Evolutionary conservation across 2,329 filamentous ascomycete genomes (phyloP), one percentile per base, ranked within the genome.

Genomic region (Tolypocladium ophioglossoides): DNA sequence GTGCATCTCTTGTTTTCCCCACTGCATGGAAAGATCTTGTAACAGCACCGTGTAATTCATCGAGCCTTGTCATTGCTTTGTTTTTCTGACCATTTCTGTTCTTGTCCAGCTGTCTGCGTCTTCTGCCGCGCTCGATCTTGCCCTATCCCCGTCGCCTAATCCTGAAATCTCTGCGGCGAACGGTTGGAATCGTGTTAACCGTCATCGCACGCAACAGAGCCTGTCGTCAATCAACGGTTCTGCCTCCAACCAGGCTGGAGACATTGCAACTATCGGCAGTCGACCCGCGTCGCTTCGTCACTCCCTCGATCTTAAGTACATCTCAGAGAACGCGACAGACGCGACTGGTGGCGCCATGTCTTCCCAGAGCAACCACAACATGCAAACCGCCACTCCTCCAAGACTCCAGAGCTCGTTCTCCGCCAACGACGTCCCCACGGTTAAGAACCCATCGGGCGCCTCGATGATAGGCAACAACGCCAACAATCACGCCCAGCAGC

Each of bases 401-500:
- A 49, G 89, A 74, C 71, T 96, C 55, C 88, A 91, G 70, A 85
- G 87, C 47, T 96, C 92, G 0, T 96, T 89, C 73, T 96, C 94
- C 11, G 84, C 89, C 53, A 94, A 87, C 69, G 91, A 97, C 64
- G 78, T 96, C 22, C 88, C 91, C 5, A 95, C 91, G 9, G 76
- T 91, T 64, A 95, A 94, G 79, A 86, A 78, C 60, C 76, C 80
- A 53, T 78, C 80, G 53, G 77, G 73, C 50, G 70, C 78, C 50
- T 64, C 66, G 37, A 65, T 69, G 54, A 65, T 72, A 53, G 68
- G 68, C 37, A 66, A 67, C 63, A 79, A 75, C 57, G 72, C 76
- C 56, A 82, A 82, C 67, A 80, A 78, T 57, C 80, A 83, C 62
- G 80, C 80, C 3, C 78, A 82, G 68, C 78, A 83, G 69, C 80